Conservation (phyloP, 208 protist genomes). For the Balamuthia mandrillaris region DNA sequence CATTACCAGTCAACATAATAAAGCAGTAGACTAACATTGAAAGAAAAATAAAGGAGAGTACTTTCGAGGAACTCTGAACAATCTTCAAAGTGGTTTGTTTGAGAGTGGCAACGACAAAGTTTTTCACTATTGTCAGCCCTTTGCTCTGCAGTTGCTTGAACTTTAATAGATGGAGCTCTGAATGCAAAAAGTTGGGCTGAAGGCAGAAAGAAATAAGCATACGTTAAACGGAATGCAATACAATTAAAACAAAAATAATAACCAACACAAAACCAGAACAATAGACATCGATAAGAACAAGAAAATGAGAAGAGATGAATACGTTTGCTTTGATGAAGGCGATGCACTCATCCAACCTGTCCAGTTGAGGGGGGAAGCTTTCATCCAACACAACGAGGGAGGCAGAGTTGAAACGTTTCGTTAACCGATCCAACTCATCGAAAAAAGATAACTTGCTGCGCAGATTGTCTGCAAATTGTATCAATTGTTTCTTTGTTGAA, state of each 20-base stretch:
- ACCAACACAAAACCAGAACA: neutral
- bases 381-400: conserved; percentile 25
- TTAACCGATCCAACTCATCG: conserved; percentile 37
- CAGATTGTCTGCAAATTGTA: conserved; percentile 44
- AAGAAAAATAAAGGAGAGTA: too few species aligned
- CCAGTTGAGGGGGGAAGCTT: conserved; percentile 15
- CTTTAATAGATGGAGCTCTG: neutral
- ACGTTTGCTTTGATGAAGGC: conserved; percentile 46
- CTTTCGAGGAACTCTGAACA: neutral
- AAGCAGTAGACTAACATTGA: too few species aligned
- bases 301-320: neutral
- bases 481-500: conserved; percentile 8
- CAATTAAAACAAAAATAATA: too few species aligned
- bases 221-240: too few species aligned
- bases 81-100: neutral
- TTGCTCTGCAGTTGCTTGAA: neutral
- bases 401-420: conserved; percentile 27
- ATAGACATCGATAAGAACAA: neutral
- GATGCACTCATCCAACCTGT: conserved; percentile 40
- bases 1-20: too few species aligned
- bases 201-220: too few species aligned
- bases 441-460: conserved; percentile 42
- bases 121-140: neutral
- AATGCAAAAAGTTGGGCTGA: conserved; percentile 29
- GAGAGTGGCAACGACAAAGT: conserved; percentile 34